phyloP scores from a whole-genome alignment of 2,329 filamentous ascomycete genomes.

The Aspergillus ochraceus region DNA sequence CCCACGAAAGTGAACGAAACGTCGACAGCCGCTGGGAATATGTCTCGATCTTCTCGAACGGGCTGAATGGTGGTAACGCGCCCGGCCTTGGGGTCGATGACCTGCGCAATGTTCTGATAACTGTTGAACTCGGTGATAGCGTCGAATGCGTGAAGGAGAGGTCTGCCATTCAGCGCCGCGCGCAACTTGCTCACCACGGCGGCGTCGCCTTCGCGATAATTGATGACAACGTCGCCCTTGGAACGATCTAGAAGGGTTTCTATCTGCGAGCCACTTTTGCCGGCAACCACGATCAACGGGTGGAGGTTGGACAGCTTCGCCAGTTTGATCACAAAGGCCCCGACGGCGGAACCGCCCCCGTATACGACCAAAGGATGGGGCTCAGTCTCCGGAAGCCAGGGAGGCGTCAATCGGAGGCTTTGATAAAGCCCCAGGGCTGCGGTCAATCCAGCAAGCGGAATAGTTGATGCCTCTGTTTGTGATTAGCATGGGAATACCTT shows the following conservation, averaged over 20 bases:
- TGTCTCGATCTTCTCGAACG: constrained; percentile 39
- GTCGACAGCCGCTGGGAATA: constrained; percentile 38
- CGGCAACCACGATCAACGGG: constrained; percentile 61
- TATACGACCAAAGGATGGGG: constrained; percentile 48
- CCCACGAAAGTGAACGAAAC: constrained; percentile 40
- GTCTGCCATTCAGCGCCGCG: constrained; percentile 17
- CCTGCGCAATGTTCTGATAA: constrained; percentile 46
- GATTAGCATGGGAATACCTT: too few species aligned
- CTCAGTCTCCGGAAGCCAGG: constrained; percentile 45
- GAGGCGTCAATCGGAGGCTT: constrained; percentile 48
- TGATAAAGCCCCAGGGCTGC: constrained; percentile 53
- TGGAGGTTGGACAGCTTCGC: constrained; percentile 57
- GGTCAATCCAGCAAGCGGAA: constrained; percentile 58
- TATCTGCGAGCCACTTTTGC: constrained; percentile 52
- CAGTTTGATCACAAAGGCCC: constrained; percentile 60
- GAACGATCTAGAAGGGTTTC: constrained; percentile 51
- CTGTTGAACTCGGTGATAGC: constrained; percentile 57
- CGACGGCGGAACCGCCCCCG: constrained; percentile 55
- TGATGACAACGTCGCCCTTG: constrained; percentile 59
- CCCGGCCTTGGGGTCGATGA: constrained; percentile 42
- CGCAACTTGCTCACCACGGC: constrained; percentile 50
- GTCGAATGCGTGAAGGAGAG: constrained; percentile 54
- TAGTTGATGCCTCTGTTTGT: constrained; percentile 52
- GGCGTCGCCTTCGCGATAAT: constrained; percentile 60
- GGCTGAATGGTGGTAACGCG: constrained; percentile 45